Evolutionary conservation across 140 eudicot genomes (phyloP), one percentile per base, ranked within the genome.

Genomic region (Bidens hawaiensis): DNA sequence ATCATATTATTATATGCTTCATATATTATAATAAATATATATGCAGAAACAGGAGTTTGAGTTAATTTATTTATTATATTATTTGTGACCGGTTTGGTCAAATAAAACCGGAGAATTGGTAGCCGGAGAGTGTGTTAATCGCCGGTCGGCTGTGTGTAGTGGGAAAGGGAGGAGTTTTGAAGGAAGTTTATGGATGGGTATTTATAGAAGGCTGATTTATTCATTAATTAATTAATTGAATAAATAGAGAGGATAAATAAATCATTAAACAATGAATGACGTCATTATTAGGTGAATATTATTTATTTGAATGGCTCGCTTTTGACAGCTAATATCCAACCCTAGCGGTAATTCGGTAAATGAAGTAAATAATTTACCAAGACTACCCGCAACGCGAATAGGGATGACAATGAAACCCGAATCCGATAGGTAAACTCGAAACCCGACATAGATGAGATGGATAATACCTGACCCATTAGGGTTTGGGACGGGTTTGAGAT

Each of bases 271-370:
- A 34, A 53, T 34, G 3, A 49, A 40, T 71, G 76, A 62, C 63
- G 76, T 71, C 64, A 71, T 48, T 7, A 48, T 1, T 48, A 48
- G 4, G 53, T 25, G 30, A 62, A 16, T 27, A 15, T n/a, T n/a
- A n/a, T n/a, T n/a, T n/a, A n/a, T 27, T 10, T 3, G n/a, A 58
- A 49, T 15, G 50, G 17, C 4, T 17, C 56, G 17, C 4, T 17
- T 62, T 68, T 81, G 84, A 78, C 84, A 78, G 84, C 84, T 75
- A 72, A 78, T 75, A 78, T 82, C 71, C 88, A 82, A 72, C 83
- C 64, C 70, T 42, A 42, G 8, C 4, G 47, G 76, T 71, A 71
- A 71, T 40, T 52, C 4, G 47, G 76, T 71, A 71, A 71, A 51
- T 52, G 70, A 46, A 62, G 47, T 51, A 3, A n/a, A n/a, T n/a